phyloP scores from a whole-genome alignment of 2,329 filamentous ascomycete species.

The Fusarium stilboides region DNA sequence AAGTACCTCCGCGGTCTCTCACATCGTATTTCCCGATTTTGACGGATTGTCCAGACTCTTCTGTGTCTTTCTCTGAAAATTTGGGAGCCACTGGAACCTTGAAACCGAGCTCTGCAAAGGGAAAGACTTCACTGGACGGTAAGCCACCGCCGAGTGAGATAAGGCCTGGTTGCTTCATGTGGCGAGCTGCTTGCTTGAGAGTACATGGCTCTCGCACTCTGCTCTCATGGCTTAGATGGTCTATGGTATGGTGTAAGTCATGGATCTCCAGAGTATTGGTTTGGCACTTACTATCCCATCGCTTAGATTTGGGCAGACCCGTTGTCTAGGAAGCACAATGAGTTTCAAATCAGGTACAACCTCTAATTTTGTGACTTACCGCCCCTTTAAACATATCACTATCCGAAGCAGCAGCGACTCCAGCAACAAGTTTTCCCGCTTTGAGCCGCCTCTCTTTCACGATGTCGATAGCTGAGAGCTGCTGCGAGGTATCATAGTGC shows the following conservation, averaged over 20 bases:
- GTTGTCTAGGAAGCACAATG: slow-evolving; percentile 48
- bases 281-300: slow-evolving; percentile 84
- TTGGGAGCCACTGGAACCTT: slow-evolving; percentile 78
- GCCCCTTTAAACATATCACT: slow-evolving; percentile 88
- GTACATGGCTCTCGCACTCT: slow-evolving; percentile 74
- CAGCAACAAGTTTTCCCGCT: slow-evolving; percentile 79
- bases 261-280: not conserved
- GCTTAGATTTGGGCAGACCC: slow-evolving; percentile 81
- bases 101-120: slow-evolving; percentile 84
- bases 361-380: slow-evolving; percentile 59
- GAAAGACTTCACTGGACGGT: slow-evolving; percentile 91
- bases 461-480: slow-evolving; percentile 50
- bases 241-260: slow-evolving; percentile 52
- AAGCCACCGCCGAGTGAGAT: slow-evolving; percentile 94
- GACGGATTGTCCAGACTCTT: slow-evolving; percentile 71
- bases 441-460: slow-evolving; percentile 69
- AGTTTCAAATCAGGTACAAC: not conserved
- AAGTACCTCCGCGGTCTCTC: slow-evolving; percentile 66
- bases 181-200: slow-evolving; percentile 86
- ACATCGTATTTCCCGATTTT: slow-evolving; percentile 89
- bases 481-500: slow-evolving; percentile 42
- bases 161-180: slow-evolving; percentile 84
- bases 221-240: slow-evolving; percentile 75
- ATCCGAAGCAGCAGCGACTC: slow-evolving; percentile 82
- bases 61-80: slow-evolving; percentile 79